Percentiles rank a stretch among this genome's conserved stretches.
phyloP scores from a whole-genome alignment of 768 basidiomycete genomes.

The Tubosaeta brunneosetosa region DNA sequence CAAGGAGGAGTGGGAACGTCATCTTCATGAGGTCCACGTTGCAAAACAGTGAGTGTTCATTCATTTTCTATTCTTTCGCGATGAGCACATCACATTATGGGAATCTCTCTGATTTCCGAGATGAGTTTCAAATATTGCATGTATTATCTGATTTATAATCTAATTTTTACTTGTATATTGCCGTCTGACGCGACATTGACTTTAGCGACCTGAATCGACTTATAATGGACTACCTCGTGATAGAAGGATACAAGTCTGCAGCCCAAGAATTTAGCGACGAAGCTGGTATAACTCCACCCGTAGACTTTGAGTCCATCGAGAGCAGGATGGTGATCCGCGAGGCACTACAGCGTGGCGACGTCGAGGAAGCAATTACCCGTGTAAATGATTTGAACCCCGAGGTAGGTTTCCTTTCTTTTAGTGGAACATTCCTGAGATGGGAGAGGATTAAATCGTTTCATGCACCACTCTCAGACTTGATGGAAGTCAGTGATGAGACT shows the following conservation, averaged over 20 bases:
- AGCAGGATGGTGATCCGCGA: constrained; percentile 93
- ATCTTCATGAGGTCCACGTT: constrained; percentile 76
- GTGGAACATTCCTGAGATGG: constrained; percentile 2
- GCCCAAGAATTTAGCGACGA: constrained; percentile 94
- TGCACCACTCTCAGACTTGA: constrained; percentile 96
- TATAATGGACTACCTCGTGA: constrained; percentile 96
- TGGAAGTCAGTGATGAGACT: constrained; percentile 79
- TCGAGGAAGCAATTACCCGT: constrained; percentile 91
- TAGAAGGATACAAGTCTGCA: constrained; percentile 95
- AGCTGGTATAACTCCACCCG: constrained; percentile 66
- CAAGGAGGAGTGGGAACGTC: constrained; percentile 84
- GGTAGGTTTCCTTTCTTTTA: constrained; percentile 50
- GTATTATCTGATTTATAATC: constrained; percentile 73
- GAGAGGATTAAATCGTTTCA: constrained; percentile 88
- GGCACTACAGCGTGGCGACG: constrained; percentile 89
- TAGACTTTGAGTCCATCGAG: constrained; percentile 90
- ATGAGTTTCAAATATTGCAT: constrained; percentile 70
- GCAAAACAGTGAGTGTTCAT: constrained; percentile 77
- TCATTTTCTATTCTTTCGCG: constrained; percentile 29
- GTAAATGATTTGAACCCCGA: constrained; percentile 96
- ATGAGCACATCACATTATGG: constrained; percentile 73
- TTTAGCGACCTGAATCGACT: constrained; percentile 88
- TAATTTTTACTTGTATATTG: constrained; percentile 20
- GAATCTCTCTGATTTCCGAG: constrained; percentile 97
- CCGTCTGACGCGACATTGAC: constrained; percentile 19